These are phyloP conservation scores for Leptographium procerum DNA, from an alignment of 2,329 filamentous ascomycete species.

Conservation along the genomic window DNA sequence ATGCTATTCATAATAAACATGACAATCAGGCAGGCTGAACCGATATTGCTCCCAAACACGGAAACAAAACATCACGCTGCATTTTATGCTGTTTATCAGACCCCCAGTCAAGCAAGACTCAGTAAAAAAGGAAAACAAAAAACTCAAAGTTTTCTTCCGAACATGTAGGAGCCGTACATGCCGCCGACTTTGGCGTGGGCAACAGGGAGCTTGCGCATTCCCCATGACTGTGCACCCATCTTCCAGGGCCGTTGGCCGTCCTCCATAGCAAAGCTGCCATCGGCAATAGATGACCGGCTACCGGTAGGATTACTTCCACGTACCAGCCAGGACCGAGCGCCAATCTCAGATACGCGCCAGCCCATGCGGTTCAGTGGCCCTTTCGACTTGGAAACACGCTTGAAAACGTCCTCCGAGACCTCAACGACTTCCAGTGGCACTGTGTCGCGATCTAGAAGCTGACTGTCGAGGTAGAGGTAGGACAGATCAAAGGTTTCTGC, in stretches of 20 bases:
- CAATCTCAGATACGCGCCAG: slow-evolving; percentile 62
- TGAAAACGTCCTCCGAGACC: slow-evolving; percentile 56
- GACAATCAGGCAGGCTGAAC: too few species aligned
- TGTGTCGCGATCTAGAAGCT: slow-evolving; percentile 47
- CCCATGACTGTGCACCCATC: slow-evolving; percentile 76
- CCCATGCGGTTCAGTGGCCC: slow-evolving; percentile 50
- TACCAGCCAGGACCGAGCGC: slow-evolving; percentile 57
- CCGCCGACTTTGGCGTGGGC: slow-evolving; percentile 84
- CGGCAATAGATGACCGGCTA: slow-evolving; percentile 25
- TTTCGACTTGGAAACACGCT: slow-evolving; percentile 50
- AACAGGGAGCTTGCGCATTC: slow-evolving; percentile 85
- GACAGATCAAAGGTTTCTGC: slow-evolving; percentile 48
- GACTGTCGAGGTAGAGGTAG: slow-evolving; percentile 36
- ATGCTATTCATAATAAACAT: too few species aligned
- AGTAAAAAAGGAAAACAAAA: not conserved
- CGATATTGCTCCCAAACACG: too few species aligned
- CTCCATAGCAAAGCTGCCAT: slow-evolving; percentile 11
- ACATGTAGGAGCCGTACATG: slow-evolving; percentile 72
- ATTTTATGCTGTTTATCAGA: too few species aligned
- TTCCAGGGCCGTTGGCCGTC: slow-evolving; percentile 59
- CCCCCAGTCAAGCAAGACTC: not conserved
- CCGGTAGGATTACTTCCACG: slow-evolving; percentile 29
- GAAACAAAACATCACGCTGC: not conserved
- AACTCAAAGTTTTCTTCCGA: slow-evolving; percentile 41
- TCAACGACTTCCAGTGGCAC: slow-evolving; percentile 68